Conservation (phyloP, 2,329 filamentous ascomycete genomes). For the Nemania sp. region DNA sequence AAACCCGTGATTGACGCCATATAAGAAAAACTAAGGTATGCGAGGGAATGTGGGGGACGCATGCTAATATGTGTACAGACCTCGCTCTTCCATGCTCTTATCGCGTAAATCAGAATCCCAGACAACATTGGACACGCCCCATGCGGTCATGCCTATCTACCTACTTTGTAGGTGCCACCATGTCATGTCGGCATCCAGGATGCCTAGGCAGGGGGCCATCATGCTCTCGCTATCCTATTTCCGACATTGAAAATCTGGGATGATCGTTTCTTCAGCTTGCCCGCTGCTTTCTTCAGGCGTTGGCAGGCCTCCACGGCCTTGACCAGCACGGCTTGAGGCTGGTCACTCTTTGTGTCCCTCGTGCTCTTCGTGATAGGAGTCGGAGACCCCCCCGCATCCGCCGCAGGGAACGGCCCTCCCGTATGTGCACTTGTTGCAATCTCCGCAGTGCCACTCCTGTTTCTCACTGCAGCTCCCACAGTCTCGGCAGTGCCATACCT, state of each 20-base stretch:
- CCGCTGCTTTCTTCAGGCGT: not conserved
- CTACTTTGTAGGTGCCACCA: not conserved
- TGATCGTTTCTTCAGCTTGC: slow-evolving; percentile 1
- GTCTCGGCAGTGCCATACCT: slow-evolving; percentile 27
- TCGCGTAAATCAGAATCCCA: too few species aligned
- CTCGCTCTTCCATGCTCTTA: not conserved
- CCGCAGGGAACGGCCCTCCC: slow-evolving; percentile 20
- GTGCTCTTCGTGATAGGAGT: slow-evolving; percentile 24
- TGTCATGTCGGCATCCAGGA: not conserved
- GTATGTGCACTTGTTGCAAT: slow-evolving; percentile 27
- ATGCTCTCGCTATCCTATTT: not conserved
- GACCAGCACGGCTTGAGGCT: not conserved
- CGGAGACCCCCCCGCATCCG: slow-evolving; percentile 27
- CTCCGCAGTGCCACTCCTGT: slow-evolving; percentile 27
- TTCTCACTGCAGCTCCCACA: slow-evolving; percentile 22
- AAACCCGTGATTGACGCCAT: slow-evolving; percentile 5
- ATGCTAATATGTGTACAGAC: slow-evolving; percentile 6
- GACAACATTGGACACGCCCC: too few species aligned
- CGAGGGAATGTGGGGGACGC: slow-evolving; percentile 14
- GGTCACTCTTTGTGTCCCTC: slow-evolving; percentile 11
- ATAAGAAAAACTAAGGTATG: slow-evolving; percentile 11
- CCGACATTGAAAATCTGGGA: not conserved
- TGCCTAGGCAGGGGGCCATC: not conserved
- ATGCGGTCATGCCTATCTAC: too few species aligned
- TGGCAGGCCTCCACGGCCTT: not conserved